A percentile compares a stretch with the other conserved stretches of the same genome.
These are phyloP conservation scores for Solanum paucissectum DNA, from an alignment of 257 asterid species.

Conservation along the genomic window DNA sequence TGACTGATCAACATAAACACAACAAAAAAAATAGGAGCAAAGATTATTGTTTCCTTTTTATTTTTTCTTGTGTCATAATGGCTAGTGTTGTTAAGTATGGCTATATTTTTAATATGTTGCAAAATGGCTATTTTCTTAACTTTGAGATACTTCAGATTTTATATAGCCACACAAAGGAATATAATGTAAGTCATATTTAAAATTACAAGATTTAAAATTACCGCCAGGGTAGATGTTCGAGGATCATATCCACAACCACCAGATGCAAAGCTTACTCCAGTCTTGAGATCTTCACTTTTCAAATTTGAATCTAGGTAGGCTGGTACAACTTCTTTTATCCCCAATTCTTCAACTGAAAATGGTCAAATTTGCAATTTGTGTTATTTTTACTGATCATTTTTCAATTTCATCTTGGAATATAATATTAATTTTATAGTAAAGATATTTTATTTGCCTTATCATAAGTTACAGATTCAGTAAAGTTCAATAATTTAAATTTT, in stretches of 20 bases:
- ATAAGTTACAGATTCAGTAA: background rate
- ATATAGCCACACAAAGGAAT: background rate
- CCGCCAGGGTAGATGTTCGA: slow-evolving; percentile 29
- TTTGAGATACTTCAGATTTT: background rate
- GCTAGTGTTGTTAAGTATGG: background rate
- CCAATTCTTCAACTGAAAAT: slow-evolving; percentile 52
- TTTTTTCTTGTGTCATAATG: background rate
- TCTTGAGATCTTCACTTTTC: slow-evolving; percentile 30
- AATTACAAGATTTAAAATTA: background rate
- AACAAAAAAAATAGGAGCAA: background rate
- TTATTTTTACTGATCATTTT: background rate
- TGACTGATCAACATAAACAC: slow-evolving; percentile 17
- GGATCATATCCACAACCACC: slow-evolving; percentile 78
- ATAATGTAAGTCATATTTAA: background rate
- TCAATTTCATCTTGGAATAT: background rate
- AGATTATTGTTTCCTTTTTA: background rate
- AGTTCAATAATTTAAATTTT: background rate
- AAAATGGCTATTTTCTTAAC: background rate
- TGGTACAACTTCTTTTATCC: slow-evolving; percentile 39
- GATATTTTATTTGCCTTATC: background rate
- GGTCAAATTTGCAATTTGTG: background rate
- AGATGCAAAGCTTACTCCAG: slow-evolving; percentile 87
- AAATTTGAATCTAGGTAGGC: slow-evolving; percentile 59
- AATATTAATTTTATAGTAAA: background rate
- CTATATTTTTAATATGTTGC: background rate